These are phyloP conservation scores for Triglochin maritima DNA, from an alignment of 106 monocot species.

Conservation along the genomic window DNA sequence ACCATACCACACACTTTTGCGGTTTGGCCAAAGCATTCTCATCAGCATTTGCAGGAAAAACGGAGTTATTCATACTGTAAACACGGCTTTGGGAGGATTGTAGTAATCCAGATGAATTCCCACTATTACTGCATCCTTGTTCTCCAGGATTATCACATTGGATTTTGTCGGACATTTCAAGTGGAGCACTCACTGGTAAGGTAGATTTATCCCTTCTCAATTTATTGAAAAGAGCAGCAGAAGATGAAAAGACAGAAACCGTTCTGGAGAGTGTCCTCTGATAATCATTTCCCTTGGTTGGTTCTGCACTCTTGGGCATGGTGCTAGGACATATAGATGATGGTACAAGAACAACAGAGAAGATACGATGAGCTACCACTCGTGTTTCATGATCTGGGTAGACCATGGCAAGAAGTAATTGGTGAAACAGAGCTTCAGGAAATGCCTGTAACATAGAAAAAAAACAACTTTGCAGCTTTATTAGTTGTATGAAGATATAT, in stretches of 20 bases:
- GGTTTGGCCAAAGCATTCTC: conserved; percentile 16
- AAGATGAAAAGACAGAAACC: conserved; percentile 91
- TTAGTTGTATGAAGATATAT: background rate
- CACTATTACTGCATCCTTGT: conserved; percentile 17
- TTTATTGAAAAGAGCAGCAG: conserved; percentile 86
- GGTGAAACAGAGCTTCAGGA: conserved; percentile 83
- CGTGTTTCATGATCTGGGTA: conserved; percentile 78
- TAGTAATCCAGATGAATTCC: conserved; percentile 14
- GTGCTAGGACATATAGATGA: conserved; percentile 59
- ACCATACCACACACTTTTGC: conserved; percentile 27
- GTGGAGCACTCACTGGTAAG: conserved; percentile 17
- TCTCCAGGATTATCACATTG: conserved; percentile 17
- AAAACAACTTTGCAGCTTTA: background rate
- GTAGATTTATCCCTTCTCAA: conserved; percentile 39
- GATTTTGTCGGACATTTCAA: conserved; percentile 7
- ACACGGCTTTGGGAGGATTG: conserved; percentile 38
- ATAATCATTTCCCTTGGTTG: conserved; percentile 35
- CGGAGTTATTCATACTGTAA: conserved; percentile 24
- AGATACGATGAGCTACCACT: conserved; percentile 73
- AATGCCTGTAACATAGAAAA: conserved; percentile 39
- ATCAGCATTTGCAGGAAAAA: conserved; percentile 19
- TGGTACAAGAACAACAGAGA: conserved; percentile 85
- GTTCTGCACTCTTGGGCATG: conserved; percentile 19
- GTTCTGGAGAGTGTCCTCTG: conserved; percentile 74
- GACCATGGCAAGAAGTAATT: conserved; percentile 72